Evolutionary conservation across 1,284 basidiomycete species (phyloP), one percentile per base, ranked within the genome.

Genomic region (Irpex sp.): DNA sequence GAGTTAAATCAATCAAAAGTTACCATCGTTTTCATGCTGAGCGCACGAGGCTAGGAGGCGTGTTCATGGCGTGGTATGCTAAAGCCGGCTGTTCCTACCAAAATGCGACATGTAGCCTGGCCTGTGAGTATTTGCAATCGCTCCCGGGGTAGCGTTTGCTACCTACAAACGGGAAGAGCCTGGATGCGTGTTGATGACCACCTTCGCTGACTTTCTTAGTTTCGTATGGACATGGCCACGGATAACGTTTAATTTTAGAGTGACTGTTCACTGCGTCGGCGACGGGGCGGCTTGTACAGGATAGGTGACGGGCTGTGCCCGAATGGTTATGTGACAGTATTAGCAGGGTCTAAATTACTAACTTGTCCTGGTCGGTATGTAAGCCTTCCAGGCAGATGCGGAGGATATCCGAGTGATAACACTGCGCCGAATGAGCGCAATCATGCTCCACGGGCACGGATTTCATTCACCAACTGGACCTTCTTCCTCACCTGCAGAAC

Each of bases 401-500:
- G 39, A 43, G 53, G 33, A 33, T 9, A 55, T 33, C 13, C 53
- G n/a, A 55, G 21, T 26, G 17, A 19, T 51, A 17, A 26, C 33
- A 11, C 11, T 17, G 21, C 53, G 5, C 53, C 26, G 21, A 55
- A 21, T 19, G 26, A n/a, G 49, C 17, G 37, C 60, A 57, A 37
- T 76, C 70, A 76, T 68, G 79, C 78, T 50, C 81, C 81, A 61
- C 80, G 77, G 61, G 78, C 76, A 70, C 81, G 81, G 69, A 83
- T 83, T 63, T 76, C 78, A 64, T 80, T 76, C 67, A 83, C 81
- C 31, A 83, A 69, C 68, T 82, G 77, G 59, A 83, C 78, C 71
- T 79, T 83, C 75, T 77, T 80, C 72, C 88, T 81, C 63, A 91
- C 87, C 89, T 91, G 69, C 57, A 64, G 15, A 64, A 66, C 65